Evolutionary conservation across 2,329 filamentous ascomycete genomes (phyloP), one percentile per base, ranked within the genome.

Genomic region (Cyphellophora attinorum): DNA sequence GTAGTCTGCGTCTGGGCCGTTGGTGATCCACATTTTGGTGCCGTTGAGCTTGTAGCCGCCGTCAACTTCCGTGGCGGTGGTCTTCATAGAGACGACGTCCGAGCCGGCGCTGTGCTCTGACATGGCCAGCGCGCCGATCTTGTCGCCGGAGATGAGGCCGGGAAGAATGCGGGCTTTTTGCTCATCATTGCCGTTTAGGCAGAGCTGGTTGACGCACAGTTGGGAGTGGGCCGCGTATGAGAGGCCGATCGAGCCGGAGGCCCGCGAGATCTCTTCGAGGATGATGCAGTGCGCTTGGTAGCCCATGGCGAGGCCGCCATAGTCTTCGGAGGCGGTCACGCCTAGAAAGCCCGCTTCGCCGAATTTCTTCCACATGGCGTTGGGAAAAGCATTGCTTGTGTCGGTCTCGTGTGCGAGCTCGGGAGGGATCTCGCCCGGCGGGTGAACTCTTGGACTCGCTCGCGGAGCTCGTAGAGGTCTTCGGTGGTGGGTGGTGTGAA

Each of bases 11-110:
- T 96, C 88, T 1, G 89, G 89, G 4, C 89, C 76, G 60, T 98
- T 98, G 42, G 89, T 98, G 56, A 98, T 98, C 89, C 89, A 98
- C 89, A 96, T 95, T 70, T 98, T 95, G 41, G 80, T 84, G 19
- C 88, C 89, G 52, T 88, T 85, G 36, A 98, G 66, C 13, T 88
- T 43, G 58, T 82, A 95, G 17, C 89, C 89, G 21, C 86, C 88
- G 50, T 91, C 82, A 8, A 85, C 82, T 44, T 74, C 69, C 55
- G 76, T 81, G 0, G 88, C 89, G 3, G 75, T 80, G 29, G 80
- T 93, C 57, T 88, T 85, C 89, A 96, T 96, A 60, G 81, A 84
- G 17, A 98, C 88, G 3, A 98, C 89, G 61, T 98, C 89, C 48
- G 81, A 88, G 11, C 89, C 89, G 1, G 89, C 80, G 5, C 82